These are phyloP conservation scores for Xanthoconium stramineum DNA, from an alignment of 768 basidiomycete species.

Conservation along the genomic window DNA sequence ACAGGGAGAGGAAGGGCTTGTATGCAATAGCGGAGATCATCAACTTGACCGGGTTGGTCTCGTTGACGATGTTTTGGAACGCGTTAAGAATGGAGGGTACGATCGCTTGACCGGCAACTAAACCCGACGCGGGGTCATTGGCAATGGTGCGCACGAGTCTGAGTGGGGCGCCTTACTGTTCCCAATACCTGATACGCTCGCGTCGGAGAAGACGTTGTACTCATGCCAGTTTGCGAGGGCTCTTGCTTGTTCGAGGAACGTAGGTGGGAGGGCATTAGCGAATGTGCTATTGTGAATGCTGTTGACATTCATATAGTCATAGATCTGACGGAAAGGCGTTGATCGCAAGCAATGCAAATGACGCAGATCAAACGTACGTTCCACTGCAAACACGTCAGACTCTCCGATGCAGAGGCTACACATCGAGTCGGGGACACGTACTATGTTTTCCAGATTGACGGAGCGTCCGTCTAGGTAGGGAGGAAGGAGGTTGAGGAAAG, in stretches of 20 bases:
- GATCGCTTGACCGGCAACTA: slow-evolving; percentile 67
- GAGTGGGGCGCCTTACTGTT: slow-evolving; percentile 45
- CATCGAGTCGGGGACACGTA: slow-evolving; percentile 19
- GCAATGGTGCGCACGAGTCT: neutral
- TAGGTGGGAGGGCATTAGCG: slow-evolving; percentile 40
- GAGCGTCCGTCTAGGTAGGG: slow-evolving; percentile 54
- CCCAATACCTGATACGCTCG: slow-evolving; percentile 53
- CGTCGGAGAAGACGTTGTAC: slow-evolving; percentile 60
- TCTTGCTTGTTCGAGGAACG: slow-evolving; percentile 51
- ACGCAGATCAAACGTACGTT: slow-evolving; percentile 35
- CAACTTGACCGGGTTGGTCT: slow-evolving; percentile 53
- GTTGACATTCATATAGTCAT: slow-evolving; percentile 72
- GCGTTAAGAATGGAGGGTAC: slow-evolving; percentile 57
- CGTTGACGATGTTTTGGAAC: slow-evolving; percentile 49
- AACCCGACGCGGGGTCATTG: neutral
- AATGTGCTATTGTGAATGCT: slow-evolving; percentile 64
- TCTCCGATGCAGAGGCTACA: neutral
- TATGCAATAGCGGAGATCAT: slow-evolving; percentile 62
- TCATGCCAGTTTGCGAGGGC: slow-evolving; percentile 73
- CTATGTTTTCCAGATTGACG: slow-evolving; percentile 58
- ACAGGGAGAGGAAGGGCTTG: slow-evolving; percentile 75
- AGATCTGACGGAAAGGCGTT: slow-evolving; percentile 42
- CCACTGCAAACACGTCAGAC: slow-evolving; percentile 34
- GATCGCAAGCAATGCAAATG: neutral
- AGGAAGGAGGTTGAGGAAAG: slow-evolving; percentile 47